Base-by-base conservation (phyloP, 345 rosid species). In the Cardamine occulta region DNA sequence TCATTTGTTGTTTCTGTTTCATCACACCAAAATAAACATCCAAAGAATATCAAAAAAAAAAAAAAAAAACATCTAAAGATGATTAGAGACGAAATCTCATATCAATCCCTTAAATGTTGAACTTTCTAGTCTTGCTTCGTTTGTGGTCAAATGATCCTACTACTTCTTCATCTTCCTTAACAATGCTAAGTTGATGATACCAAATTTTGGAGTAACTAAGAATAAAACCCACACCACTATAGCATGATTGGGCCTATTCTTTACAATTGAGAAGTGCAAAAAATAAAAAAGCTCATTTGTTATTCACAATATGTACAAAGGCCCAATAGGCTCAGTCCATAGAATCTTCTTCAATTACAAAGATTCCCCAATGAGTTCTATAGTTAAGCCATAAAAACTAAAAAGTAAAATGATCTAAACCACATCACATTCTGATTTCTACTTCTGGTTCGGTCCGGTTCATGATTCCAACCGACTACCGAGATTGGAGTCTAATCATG, bases 291-390 rank as follows among this genome's bases (percentile, higher is more conserved):
- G 21, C 4, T 34, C 60, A 60, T 39, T 24, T 72, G 53, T 52
- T 52, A 60, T 72, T 73, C 24, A 62, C 54, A 73, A 21, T 52
- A 63, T 63, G 17, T 42, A 42, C 55, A 63, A 15, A 63, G 31
- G 45, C 17, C 32, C 45, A 73, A 26, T 34, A 44, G 17, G 4
- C 21, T 26, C 21, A 72, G 7, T 10, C 10, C 18, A 2, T 34
- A 6, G 59, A 72, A 23, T 61, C 60, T 71, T 72, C 8, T 10
- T 51, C 52, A 18, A 19, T 0, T 19, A 19, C 19, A 19, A 19
- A 55, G 56, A 73, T 73, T 73, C 64, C 17, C 1, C 3, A 5
- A 73, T 2, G 28, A 44, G 13, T 63, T 26, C 13, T 23, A 21
- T 37, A 62, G 51, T 21, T 17, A 24, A 35, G 14, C 19, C 19